Base-by-base conservation (phyloP, 2,329 filamentous ascomycete species). In the Monascus ruber region DNA sequence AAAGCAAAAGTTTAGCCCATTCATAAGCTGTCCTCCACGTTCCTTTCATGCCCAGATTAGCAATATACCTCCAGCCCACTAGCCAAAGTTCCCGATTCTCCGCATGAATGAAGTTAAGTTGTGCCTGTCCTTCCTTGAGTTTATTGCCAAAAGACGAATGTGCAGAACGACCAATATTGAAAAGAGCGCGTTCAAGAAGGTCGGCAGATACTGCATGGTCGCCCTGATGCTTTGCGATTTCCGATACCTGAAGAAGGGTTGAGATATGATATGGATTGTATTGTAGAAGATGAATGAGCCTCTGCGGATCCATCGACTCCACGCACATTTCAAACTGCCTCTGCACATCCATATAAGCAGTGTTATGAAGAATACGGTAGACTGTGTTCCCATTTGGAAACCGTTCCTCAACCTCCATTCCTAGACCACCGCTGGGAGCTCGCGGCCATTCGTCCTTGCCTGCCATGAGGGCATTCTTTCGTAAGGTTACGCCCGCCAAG, bases 81-180 rank as follows among this genome's bases (percentile, higher is more conserved):
- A 96, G 76, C 80, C 85, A 94, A 47, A 98, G 79, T 59, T 96
- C 89, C 33, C 91, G 76, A 59, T 96, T 96, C 59, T 94, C 88
- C 0, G 83, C 81, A 31, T 85, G 72, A 17, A 72, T 65, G 56
- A 95, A 96, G 54, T 89, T 78, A 6, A 98, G 66, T 10, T 85
- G 75, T 5, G 86, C 88, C 48, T 79, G 79, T 28, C 91, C 91
- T 54, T 81, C 74, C 39, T 83, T 75, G 5, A 98, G 63, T 46
- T 81, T 80, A 40, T 77, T 76, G 5, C 81, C 73, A 58, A 96
- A 98, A 0, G 83, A 77, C 6, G 85, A 89, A 43, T 91, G 80
- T 0, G 86, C 79, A 3, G 87, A 84, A 31, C 89, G 77, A n/a
- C 89, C 91, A 56, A 96, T 89, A 0, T 85, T 84, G 65, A 95